Evolutionary conservation across 192 early-diverging fungal species (phyloP), one percentile per base, ranked within the genome.

Genomic region (Podila clonocystis): DNA sequence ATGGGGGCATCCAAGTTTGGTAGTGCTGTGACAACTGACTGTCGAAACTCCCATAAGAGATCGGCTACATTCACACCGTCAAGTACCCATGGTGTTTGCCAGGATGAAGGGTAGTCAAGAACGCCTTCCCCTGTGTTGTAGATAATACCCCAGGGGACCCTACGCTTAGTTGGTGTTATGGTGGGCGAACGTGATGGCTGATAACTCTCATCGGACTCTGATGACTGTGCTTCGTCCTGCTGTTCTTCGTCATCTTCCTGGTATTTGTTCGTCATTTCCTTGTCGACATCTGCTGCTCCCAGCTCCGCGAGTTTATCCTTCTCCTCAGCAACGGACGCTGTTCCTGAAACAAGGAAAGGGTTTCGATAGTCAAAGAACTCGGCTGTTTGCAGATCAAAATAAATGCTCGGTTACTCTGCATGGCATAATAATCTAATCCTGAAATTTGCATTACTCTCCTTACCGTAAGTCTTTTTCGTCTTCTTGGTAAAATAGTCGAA

Each of bases 401-500:
- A 5, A 31, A 31, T 31, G 31, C 31, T 31, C 31, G 31, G 31
- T 31, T 31, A 31, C 31, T 31, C 31, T 31, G 31, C 31, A 31
- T 31, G 31, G 31, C 31, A 31, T 31, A 31, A 31, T 31, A 3
- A 31, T 31, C 31, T 20, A 19, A 50, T 50, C 49, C 49, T 20
- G 15, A 50, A 4, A 50, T 50, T 50, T 45, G 24, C 20, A 24
- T 64, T 8, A 50, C 63, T 50, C 45, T 50, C 38, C 59, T 60
- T 61, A 61, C 58, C 41, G 26, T 69, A 34, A 9, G 38, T 22
- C 68, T 70, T 59, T 28, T 62, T 62, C 17, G 58, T 31, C 59
- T 70, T 70, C 36, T 70, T 62, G 68, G 28, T 70, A 57, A 62
- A 57, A 62, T 62, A 61, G 2, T 26, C 28, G 29, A 70, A 62